These are phyloP conservation scores for Penicillium sp. DNA, from an alignment of 2,329 filamentous ascomycete species.

Conservation along the genomic window DNA sequence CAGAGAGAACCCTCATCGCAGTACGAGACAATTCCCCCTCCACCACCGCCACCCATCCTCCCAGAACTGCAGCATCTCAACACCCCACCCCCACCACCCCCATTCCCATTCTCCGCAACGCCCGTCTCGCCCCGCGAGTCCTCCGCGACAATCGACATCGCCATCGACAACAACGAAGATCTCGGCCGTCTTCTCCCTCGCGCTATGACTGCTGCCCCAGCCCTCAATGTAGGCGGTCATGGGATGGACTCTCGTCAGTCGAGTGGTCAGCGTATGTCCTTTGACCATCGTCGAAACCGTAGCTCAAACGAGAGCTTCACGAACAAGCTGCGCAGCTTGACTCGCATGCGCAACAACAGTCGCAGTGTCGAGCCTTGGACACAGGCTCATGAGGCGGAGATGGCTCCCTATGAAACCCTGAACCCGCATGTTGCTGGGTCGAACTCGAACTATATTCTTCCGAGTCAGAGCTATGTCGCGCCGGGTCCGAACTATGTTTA, in stretches of 20 bases:
- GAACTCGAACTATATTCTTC: conserved; percentile 14
- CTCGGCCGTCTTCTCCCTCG: conserved; percentile 38
- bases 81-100: conserved; percentile 53
- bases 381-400: conserved; percentile 20
- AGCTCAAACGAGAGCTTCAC: conserved; percentile 60
- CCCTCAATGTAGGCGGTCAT: conserved; percentile 15
- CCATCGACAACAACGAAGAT: conserved; percentile 43
- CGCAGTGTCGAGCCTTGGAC: conserved; percentile 43
- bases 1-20: conserved; percentile 13
- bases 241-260: conserved; percentile 26
- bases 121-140: conserved; percentile 36
- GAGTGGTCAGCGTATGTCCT: conserved; percentile 44
- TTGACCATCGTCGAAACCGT: conserved; percentile 52
- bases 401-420: conserved; percentile 30
- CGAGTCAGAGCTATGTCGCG: conserved; percentile 17
- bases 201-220: conserved; percentile 39
- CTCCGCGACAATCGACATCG: conserved; percentile 42
- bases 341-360: conserved; percentile 59
- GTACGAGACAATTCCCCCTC: conserved; percentile 24
- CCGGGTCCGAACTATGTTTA: conserved; percentile 6
- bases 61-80: conserved; percentile 63
- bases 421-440: conserved; percentile 20
- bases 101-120: conserved; percentile 38
- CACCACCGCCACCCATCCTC: conserved; percentile 47
- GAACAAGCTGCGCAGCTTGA: conserved; percentile 54